Evolutionary conservation across 495 filamentous ascomycete genomes (phyloP).

Genomic region (Lasiosphaeris hirsuta): DNA sequence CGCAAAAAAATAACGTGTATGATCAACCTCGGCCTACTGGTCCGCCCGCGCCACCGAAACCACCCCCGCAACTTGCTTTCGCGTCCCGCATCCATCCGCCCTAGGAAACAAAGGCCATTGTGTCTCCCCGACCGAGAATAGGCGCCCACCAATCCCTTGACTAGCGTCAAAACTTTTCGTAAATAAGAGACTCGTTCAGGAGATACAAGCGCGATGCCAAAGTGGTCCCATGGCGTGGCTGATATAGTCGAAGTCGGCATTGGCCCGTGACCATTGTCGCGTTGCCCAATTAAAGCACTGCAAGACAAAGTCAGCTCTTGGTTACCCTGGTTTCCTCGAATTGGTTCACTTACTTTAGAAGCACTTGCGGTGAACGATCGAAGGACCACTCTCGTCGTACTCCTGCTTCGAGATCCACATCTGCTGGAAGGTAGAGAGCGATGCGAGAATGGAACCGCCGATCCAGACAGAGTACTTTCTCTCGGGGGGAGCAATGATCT

Average conservation of each 20-base stretch:
- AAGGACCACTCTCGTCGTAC: slow-evolving; percentile 99
- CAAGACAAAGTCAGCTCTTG: neutral
- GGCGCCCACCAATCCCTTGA: slow-evolving; percentile 44
- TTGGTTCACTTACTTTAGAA: slow-evolving; percentile 71
- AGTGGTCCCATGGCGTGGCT: slow-evolving; percentile 34
- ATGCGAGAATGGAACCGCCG: slow-evolving; percentile 99
- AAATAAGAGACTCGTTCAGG: slow-evolving; percentile 46
- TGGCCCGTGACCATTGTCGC: slow-evolving; percentile 30
- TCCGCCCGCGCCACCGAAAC: slow-evolving; percentile 30
- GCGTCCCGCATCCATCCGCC: slow-evolving; percentile 33
- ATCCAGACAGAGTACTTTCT: slow-evolving; percentile 99
- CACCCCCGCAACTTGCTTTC: slow-evolving; percentile 16
- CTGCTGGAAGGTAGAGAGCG: slow-evolving; percentile 99
- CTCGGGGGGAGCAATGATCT: slow-evolving; percentile 97
- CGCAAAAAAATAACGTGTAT: slow-evolving; percentile 36
- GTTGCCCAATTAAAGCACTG: slow-evolving; percentile 19
- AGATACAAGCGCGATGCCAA: slow-evolving; percentile 42
- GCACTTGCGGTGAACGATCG: slow-evolving; percentile 99
- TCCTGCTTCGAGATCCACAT: slow-evolving; percentile 99
- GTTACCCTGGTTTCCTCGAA: neutral
- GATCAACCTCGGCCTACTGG: slow-evolving; percentile 48
- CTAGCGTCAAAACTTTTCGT: slow-evolving; percentile 48
- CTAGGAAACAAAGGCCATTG: slow-evolving; percentile 41
- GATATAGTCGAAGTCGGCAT: slow-evolving; percentile 31
- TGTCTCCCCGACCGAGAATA: slow-evolving; percentile 42